Base-by-base conservation (phyloP, 2,329 filamentous ascomycete genomes). In the Byssoonygena ceratinophila region DNA sequence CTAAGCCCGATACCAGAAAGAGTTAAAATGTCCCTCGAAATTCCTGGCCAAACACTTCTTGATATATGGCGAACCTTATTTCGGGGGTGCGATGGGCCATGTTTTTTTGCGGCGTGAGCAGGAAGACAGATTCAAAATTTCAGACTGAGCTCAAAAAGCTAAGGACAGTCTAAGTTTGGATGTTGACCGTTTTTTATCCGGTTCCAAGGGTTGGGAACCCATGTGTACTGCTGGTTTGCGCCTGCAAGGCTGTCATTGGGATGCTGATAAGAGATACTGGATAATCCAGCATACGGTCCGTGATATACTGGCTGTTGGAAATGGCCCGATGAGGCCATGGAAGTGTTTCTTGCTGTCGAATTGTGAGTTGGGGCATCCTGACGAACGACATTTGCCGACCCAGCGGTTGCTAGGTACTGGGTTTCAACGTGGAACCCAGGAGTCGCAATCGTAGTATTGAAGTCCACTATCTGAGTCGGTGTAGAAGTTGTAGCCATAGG, bases 131-230 rank as follows among this genome's bases (percentile, higher is more conserved):
- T n/a, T n/a, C n/a, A n/a, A n/a, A n/a, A n/a, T n/a, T n/a, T n/a
- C n/a, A n/a, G n/a, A n/a, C n/a, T n/a, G n/a, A n/a, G n/a, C n/a
- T n/a, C n/a, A n/a, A n/a, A n/a, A n/a, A n/a, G n/a, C n/a, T n/a
- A n/a, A 9, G 41, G 43, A 16, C 34, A 22, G 31, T 40, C 18
- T 4, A 52, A 9, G 22, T 46, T 34, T n/a, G 18, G 25, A 31
- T 36, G 12, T 4, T 51, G 49, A 12, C 29, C 40, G 16, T n/a
- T 16, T 23, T 47, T 40, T 47, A 51, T 47, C 32, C 51, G 23
- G 27, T 47, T 45, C 54, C 54, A 56, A n/a, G 40, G 39, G 16
- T 51, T 49, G 4, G 51, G 20, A 14, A 22, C 43, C 54, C 51
- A 56, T 9, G 41, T 7, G 36, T 50, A 32, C 25, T 56, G 51